These are phyloP conservation scores for Citrus sinensis DNA, from an alignment of 345 rosid species.

Conservation along the genomic window DNA sequence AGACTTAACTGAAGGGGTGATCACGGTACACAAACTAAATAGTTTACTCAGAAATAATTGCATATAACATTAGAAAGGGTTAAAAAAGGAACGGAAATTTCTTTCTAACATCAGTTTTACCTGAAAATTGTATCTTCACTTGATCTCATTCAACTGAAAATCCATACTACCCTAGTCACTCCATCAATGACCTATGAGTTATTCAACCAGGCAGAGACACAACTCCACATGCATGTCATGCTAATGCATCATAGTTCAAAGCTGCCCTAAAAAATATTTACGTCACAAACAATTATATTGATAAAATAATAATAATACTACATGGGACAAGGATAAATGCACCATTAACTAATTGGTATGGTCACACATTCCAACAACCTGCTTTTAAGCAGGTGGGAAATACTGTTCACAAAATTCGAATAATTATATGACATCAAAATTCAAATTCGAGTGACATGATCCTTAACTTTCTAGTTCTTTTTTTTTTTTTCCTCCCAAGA, in stretches of 20 bases:
- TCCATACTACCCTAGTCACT: slow-evolving; percentile 20
- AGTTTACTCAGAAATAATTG: background rate
- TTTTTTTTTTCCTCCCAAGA: background rate
- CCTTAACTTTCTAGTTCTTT: background rate
- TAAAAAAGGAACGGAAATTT: background rate
- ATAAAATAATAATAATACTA: background rate
- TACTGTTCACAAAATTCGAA: background rate
- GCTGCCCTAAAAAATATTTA: background rate
- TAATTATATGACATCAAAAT: background rate
- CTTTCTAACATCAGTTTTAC: slow-evolving; percentile 2
- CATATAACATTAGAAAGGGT: background rate
- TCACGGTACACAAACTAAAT: background rate
- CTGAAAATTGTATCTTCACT: slow-evolving; percentile 15
- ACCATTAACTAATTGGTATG: background rate
- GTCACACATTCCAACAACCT: background rate
- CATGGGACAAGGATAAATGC: background rate
- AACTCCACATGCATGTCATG: slow-evolving; percentile 15
- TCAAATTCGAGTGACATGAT: background rate
- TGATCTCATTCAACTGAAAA: slow-evolving; percentile 17
- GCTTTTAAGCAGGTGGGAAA: background rate
- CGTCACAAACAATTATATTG: background rate
- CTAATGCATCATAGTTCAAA: slow-evolving; percentile 13
- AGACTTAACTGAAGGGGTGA: background rate
- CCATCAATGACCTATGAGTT: slow-evolving; percentile 14
- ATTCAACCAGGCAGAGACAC: slow-evolving; percentile 20